Percentiles rank a stretch among this genome's conserved stretches.
Conservation (phyloP, 129 eudicot species). For the Heracleum sosnowskyi region DNA sequence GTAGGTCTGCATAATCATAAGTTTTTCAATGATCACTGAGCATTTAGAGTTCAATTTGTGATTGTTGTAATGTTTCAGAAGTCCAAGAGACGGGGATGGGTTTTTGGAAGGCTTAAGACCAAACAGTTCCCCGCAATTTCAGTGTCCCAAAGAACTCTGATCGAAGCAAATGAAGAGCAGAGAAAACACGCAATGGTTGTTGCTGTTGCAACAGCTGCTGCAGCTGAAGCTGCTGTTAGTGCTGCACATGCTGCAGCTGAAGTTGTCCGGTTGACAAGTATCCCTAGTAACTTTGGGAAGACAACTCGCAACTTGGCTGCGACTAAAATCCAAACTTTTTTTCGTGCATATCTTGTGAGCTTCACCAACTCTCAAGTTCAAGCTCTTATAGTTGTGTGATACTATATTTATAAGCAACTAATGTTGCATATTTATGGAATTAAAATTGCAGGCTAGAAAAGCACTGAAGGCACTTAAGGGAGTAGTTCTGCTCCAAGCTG, state of each 20-base stretch:
- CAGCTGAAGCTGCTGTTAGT: constrained; percentile 86
- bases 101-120: constrained; percentile 35
- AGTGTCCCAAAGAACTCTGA: constrained; percentile 25
- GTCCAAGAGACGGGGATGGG: constrained; percentile 47
- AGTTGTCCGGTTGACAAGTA: constrained; percentile 59
- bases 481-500: constrained; percentile 74
- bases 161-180: constrained; percentile 45
- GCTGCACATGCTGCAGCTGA: constrained; percentile 91
- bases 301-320: constrained; percentile 41
- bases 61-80: constrained; percentile 27
- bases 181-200: constrained; percentile 58
- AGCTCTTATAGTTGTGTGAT: background rate
- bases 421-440: background rate
- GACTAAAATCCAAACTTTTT: constrained; percentile 54
- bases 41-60: background rate
- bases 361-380: background rate
- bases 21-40: background rate
- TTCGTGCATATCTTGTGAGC: constrained; percentile 75
- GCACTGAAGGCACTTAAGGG: constrained; percentile 76
- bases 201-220: constrained; percentile 69
- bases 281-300: constrained; percentile 21
- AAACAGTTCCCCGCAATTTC: constrained; percentile 41
- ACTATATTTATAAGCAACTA: background rate
- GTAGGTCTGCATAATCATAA: constrained; percentile 11
- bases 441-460: constrained; percentile 57